Evolutionary conservation across 306 rosid species (phyloP).

Genomic region (Ceratonia siliqua): DNA sequence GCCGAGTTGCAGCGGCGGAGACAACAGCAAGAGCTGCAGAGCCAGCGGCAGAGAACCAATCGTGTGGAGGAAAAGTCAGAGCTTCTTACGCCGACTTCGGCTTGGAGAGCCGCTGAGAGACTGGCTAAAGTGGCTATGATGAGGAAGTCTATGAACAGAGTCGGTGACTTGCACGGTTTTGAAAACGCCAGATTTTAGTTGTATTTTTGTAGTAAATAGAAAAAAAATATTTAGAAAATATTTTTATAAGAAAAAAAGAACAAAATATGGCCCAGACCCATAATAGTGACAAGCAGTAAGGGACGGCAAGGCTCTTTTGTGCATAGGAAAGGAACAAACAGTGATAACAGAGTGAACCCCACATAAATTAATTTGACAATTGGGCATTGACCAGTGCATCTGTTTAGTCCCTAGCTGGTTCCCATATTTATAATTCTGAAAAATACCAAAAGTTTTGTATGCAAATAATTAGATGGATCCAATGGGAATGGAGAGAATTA

Average conservation of each 20-base stretch:
- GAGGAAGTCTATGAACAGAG: slow-evolving; percentile 97
- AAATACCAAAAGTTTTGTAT: slow-evolving; percentile 27
- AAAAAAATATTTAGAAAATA: slow-evolving; percentile 21
- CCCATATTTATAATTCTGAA: not conserved
- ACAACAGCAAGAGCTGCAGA: slow-evolving; percentile 31
- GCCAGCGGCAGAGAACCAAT: slow-evolving; percentile 32
- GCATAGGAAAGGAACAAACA: slow-evolving; percentile 43
- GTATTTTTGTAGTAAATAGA: slow-evolving; percentile 41
- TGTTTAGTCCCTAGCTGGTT: slow-evolving; percentile 32
- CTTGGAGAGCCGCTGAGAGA: slow-evolving; percentile 98
- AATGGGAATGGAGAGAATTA: not conserved
- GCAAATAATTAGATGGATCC: slow-evolving; percentile 20
- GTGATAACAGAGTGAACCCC: slow-evolving; percentile 37
- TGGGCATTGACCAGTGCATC: slow-evolving; percentile 26
- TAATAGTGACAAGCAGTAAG: slow-evolving; percentile 48
- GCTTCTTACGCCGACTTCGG: slow-evolving; percentile 87
- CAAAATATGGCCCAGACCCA: slow-evolving; percentile 40
- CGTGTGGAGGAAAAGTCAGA: slow-evolving; percentile 62
- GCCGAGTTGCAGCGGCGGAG: slow-evolving; percentile 58
- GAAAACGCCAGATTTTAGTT: slow-evolving; percentile 95
- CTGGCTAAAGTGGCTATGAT: slow-evolving; percentile 88
- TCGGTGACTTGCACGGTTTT: slow-evolving; percentile 93
- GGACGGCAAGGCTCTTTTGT: slow-evolving; percentile 68
- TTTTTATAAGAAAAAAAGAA: not conserved
- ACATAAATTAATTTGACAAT: slow-evolving; percentile 38